Percentiles rank a stretch among this genome's conserved stretches.
These are phyloP conservation scores for Pseudopyrenochaeta lycopersici DNA, from an alignment of 2,329 filamentous ascomycete species.

Conservation along the genomic window DNA sequence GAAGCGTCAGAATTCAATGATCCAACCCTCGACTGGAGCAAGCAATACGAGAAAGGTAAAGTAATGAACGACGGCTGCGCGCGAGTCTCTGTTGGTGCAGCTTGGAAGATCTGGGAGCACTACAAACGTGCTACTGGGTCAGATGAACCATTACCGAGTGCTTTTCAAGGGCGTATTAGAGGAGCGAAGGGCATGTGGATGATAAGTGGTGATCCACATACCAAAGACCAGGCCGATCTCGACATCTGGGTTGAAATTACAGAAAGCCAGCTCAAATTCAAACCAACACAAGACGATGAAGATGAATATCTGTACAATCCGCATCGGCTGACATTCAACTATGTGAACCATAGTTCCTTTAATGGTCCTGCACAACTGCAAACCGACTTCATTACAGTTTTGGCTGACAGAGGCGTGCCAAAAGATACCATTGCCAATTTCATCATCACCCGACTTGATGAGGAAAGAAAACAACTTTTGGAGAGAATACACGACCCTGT, in stretches of 20 bases:
- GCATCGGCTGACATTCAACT: slow-evolving; percentile 71
- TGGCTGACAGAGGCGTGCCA: slow-evolving; percentile 67
- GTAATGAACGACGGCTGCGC: slow-evolving; percentile 67
- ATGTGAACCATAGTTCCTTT: slow-evolving; percentile 60
- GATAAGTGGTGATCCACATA: slow-evolving; percentile 61
- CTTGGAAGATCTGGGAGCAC: slow-evolving; percentile 58
- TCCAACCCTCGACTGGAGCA: slow-evolving; percentile 29
- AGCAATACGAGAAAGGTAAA: neutral
- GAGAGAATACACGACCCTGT: slow-evolving; percentile 61
- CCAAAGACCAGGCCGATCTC: slow-evolving; percentile 51
- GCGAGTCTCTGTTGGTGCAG: slow-evolving; percentile 69
- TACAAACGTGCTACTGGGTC: slow-evolving; percentile 64
- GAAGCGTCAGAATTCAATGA: slow-evolving; percentile 52
- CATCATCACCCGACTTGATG: slow-evolving; percentile 60
- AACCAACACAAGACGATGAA: slow-evolving; percentile 51
- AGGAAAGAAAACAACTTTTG: slow-evolving; percentile 63
- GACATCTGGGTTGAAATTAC: slow-evolving; percentile 71
- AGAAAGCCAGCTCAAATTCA: slow-evolving; percentile 75
- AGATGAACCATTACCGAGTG: slow-evolving; percentile 72
- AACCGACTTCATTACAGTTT: slow-evolving; percentile 72
- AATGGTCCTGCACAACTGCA: slow-evolving; percentile 66
- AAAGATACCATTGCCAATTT: slow-evolving; percentile 57
- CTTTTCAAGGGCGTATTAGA: slow-evolving; percentile 74
- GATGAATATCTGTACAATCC: slow-evolving; percentile 53
- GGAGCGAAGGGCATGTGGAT: slow-evolving; percentile 82